Conservation (phyloP, 495 filamentous ascomycete species). For the Tirmania nivea region DNA sequence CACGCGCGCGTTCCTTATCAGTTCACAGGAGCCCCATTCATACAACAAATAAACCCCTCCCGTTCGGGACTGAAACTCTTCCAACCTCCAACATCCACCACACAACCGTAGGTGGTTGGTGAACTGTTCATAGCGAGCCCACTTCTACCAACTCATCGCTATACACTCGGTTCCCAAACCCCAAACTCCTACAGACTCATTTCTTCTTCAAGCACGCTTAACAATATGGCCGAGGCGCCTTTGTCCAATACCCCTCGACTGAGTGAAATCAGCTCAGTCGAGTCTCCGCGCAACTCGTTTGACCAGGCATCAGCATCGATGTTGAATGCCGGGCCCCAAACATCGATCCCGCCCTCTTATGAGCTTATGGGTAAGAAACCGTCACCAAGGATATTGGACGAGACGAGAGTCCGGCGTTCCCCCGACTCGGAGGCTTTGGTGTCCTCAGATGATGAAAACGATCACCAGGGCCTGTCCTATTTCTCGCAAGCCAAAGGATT, state of each 20-base stretch:
- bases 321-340: slow-evolving; percentile 9
- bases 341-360: slow-evolving; percentile 7
- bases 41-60: too few species aligned
- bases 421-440: slow-evolving; percentile 83
- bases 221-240: slow-evolving; percentile 18
- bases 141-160: too few species aligned
- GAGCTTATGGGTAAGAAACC: slow-evolving; percentile 9
- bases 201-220: neutral
- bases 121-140: too few species aligned
- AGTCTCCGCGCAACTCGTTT: slow-evolving; percentile 14
- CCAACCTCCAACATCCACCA: too few species aligned
- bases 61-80: too few species aligned
- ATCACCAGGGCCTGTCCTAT: slow-evolving; percentile 27
- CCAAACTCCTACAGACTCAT: too few species aligned
- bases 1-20: too few species aligned
- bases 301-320: slow-evolving; percentile 11
- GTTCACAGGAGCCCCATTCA: too few species aligned
- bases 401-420: slow-evolving; percentile 51
- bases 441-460: slow-evolving; percentile 78
- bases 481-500: slow-evolving; percentile 23
- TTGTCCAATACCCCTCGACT: slow-evolving; percentile 16
- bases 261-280: slow-evolving; percentile 17
- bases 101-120: too few species aligned
- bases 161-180: too few species aligned
- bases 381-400: slow-evolving; percentile 42